These are phyloP conservation scores for Clonostachys byssicola DNA, from an alignment of 2,329 filamentous ascomycete genomes.

Conservation along the genomic window DNA sequence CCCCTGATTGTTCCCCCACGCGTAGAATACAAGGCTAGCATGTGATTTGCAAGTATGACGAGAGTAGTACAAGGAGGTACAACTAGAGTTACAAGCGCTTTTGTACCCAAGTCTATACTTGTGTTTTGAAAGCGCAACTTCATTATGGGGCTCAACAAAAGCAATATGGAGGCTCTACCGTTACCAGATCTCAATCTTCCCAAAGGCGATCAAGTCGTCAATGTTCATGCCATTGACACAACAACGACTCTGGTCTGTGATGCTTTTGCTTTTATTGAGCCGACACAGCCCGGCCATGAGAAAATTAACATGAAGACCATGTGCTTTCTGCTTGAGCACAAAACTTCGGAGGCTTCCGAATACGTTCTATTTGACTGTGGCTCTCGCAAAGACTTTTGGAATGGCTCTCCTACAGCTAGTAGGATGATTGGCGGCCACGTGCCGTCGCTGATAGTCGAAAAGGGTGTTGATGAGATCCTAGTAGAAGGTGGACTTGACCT, in stretches of 20 bases:
- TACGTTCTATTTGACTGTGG: conserved; percentile 19
- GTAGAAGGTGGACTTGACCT: conserved; percentile 3
- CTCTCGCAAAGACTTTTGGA: conserved; percentile 18
- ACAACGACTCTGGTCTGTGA: background rate
- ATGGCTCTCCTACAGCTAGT: conserved; percentile 15
- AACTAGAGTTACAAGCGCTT: no score
- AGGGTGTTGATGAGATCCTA: conserved; percentile 16
- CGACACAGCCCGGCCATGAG: background rate
- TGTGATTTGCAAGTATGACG: no score
- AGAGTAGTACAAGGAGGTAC: no score
- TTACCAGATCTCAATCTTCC: no score
- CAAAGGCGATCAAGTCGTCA: no score
- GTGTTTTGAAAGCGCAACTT: no score
- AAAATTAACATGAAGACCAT: background rate
- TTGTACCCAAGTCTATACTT: no score
- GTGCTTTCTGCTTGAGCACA: background rate
- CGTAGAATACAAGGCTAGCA: no score
- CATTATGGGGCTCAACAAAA: no score
- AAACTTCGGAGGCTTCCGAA: background rate
- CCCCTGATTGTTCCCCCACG: no score
- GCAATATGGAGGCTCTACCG: no score
- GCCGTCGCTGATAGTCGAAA: conserved; percentile 15
- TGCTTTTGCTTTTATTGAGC: background rate
- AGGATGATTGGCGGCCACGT: conserved; percentile 15
- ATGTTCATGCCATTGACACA: background rate